Evolutionary conservation across 2,329 filamentous ascomycete genomes (phyloP).

Genomic region (Hysterium pulicare): DNA sequence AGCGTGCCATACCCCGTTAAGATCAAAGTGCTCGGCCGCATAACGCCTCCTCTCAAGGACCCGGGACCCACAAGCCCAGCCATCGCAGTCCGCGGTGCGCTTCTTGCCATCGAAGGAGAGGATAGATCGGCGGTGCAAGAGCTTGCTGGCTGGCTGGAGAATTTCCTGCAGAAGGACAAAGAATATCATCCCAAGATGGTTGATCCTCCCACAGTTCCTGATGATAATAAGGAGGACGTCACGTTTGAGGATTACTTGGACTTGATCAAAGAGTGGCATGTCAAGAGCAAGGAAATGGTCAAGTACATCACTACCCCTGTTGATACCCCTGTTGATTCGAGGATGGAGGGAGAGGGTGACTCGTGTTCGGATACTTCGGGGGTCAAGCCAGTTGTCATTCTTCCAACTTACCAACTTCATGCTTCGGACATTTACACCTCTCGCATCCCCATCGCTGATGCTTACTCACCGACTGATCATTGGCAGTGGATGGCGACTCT

Average conservation of each 20-base stretch:
- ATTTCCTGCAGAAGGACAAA: conserved; percentile 50
- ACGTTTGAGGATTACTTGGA: conserved; percentile 58
- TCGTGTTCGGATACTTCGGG: neutral
- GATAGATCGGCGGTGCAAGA: conserved; percentile 60
- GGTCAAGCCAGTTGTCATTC: conserved; percentile 65
- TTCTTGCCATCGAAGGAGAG: conserved; percentile 80
- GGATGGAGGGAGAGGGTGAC: conserved; percentile 6
- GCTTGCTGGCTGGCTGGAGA: conserved; percentile 63
- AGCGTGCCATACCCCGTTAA: conserved; percentile 72
- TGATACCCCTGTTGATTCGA: conserved; percentile 2
- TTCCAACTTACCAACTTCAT: conserved; percentile 77
- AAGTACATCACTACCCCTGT: conserved; percentile 48
- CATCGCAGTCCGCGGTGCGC: conserved; percentile 62
- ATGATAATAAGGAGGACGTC: conserved; percentile 33
- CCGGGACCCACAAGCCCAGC: conserved; percentile 20
- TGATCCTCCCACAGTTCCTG: conserved; percentile 45
- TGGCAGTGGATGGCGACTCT: conserved; percentile 97
- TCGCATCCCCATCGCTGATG: conserved; percentile 69
- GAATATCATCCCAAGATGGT: conserved; percentile 51
- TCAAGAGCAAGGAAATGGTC: conserved; percentile 68
- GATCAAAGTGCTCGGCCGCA: conserved; percentile 69
- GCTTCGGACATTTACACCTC: conserved; percentile 73
- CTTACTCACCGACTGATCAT: conserved; percentile 80
- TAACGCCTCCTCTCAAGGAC: conserved; percentile 63
- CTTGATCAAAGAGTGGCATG: conserved; percentile 71